phyloP scores from a whole-genome alignment of 2,329 filamentous ascomycete genomes.

The Aspergillus pseudotamarii region DNA sequence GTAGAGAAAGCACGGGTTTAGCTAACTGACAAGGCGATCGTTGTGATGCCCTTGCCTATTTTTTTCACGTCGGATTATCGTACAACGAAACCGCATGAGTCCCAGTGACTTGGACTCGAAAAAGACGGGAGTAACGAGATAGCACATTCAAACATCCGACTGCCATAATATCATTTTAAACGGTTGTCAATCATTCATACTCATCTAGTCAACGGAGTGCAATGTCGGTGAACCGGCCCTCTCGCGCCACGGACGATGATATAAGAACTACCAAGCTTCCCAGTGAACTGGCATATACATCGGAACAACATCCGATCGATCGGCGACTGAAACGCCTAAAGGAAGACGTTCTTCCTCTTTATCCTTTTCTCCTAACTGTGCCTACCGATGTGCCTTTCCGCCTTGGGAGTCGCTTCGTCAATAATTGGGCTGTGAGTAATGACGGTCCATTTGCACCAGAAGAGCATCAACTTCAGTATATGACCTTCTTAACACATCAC shows the following conservation, averaged over 20 bases:
- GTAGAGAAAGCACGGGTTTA: neutral
- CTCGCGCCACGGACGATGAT: conserved; percentile 31
- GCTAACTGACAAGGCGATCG: neutral
- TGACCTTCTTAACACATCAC: conserved; percentile 63
- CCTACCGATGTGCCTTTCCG: conserved; percentile 51
- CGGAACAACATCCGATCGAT: conserved; percentile 36
- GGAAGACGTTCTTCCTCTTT: conserved; percentile 46
- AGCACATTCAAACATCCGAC: neutral
- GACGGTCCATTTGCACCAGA: conserved; percentile 57
- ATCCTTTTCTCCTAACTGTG: conserved; percentile 51
- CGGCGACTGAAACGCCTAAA: conserved; percentile 43
- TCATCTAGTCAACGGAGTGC: conserved; percentile 30
- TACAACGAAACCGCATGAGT: neutral
- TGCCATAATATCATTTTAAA: neutral
- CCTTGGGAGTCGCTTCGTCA: conserved; percentile 45
- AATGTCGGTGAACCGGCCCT: conserved; percentile 43
- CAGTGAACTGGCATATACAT: conserved; percentile 22
- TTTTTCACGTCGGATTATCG: neutral
- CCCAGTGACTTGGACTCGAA: neutral
- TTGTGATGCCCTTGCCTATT: neutral
- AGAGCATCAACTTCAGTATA: conserved; percentile 64
- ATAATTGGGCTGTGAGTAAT: conserved; percentile 51
- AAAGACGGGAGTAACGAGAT: neutral
- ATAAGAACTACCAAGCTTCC: conserved; percentile 27
- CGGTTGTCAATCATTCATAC: conserved; percentile 10